Conservation (phyloP, 192 early-diverging fungal species). For the Piromyces finnis region DNA sequence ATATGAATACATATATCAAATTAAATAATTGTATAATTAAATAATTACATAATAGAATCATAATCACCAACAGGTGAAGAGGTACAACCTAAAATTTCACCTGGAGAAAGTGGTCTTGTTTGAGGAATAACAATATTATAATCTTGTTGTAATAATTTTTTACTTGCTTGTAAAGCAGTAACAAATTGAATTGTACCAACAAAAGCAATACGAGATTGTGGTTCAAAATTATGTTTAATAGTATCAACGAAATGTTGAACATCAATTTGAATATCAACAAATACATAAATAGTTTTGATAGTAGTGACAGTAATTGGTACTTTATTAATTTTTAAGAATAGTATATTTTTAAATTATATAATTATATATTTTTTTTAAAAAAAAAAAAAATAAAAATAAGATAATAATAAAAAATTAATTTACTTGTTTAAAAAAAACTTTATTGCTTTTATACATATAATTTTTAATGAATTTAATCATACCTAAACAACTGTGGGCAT, state of each 20-base stretch:
- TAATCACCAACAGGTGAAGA: slow-evolving; percentile 60
- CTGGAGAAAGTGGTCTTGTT: slow-evolving; percentile 81
- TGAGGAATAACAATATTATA: slow-evolving; percentile 73
- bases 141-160: slow-evolving; percentile 31
- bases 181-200: slow-evolving; percentile 94
- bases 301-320: slow-evolving; percentile 87
- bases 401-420: too few species aligned
- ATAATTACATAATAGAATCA: slow-evolving; percentile 65
- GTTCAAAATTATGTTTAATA: slow-evolving; percentile 66
- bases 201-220: slow-evolving; percentile 31
- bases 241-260: slow-evolving; percentile 81
- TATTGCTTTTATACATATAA: neutral
- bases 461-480: neutral
- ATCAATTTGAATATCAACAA: slow-evolving; percentile 97
- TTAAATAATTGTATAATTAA: too few species aligned
- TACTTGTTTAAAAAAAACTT: too few species aligned
- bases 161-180: slow-evolving; percentile 55
- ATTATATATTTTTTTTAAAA: too few species aligned
- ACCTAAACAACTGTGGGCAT: slow-evolving; percentile 90
- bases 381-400: too few species aligned
- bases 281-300: slow-evolving; percentile 92
- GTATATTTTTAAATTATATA: too few species aligned
- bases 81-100: slow-evolving; percentile 92
- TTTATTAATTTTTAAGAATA: too few species aligned
- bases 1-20: too few species aligned